Base-by-base conservation (phyloP, 306 rosid genomes). In the Canavalia gladiata region DNA sequence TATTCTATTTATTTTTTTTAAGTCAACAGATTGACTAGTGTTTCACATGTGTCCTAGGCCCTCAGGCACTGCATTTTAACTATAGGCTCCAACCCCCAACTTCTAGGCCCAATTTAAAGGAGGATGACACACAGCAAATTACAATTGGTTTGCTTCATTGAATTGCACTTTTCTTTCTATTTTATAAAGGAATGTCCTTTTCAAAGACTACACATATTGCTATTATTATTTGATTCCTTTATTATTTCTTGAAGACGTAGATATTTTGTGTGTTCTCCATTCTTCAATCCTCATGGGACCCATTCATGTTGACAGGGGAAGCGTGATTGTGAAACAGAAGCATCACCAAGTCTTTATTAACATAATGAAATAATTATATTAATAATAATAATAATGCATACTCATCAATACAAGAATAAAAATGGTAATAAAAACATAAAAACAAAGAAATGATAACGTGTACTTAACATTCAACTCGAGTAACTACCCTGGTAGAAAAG, bases 221-320 rank as follows among this genome's bases (percentile, higher is more conserved):
- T 50, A 34, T 31, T 13, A 52, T 52, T 72, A 52, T 30, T 68
- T 68, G 3, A 39, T 54, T 39, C 5, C 8, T 42, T 74, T 70
- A 2, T 59, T 57, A 37, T 56, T 56, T 74, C 35, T 7, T 2
- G 1, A 33, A 60, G 47, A 34, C 11, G 18, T 60, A 37, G 78
- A 71, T 59, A 80, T 47, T 80, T 71, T 71, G 46, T 0, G 25
- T 64, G 6, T 37, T 57, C 62, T 42, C 34, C 46, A 43, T 56
- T 64, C 30, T 60, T 59, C 52, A 76, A 18, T 43, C 0, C 10
- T 47, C 5, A 63, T 28, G 72, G 76, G 72, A 35, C 77, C 83
- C 60, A 52, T 31, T n/a, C 29, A 49, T 29, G 50, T 68, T 29
- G 46, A 82, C 8, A 13, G 58, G 57, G 31, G 31, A 64, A 41